Evolutionary conservation across 257 asterid species (phyloP), one percentile per base, ranked within the genome.

Genomic region (Forsythia suspensa): DNA sequence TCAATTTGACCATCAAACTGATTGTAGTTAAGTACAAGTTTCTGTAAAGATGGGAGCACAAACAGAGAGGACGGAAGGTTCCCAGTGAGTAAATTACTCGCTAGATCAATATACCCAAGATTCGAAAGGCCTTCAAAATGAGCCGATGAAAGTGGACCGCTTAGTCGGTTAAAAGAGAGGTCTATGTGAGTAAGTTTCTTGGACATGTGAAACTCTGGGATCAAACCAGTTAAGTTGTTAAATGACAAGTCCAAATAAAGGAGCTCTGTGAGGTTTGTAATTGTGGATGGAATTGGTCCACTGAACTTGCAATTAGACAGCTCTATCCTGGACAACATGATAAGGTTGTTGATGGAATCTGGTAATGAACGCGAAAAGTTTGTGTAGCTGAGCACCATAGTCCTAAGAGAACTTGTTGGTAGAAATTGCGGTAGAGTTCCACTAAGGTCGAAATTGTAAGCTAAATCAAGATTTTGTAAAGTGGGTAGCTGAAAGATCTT

Each of bases 191-290:
- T 40, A 8, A 88, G 83, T 16, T 84, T 82, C 77, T 77, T 76
- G 61, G 82, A 52, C 81, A 5, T 0, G 4, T 38, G 48, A 40
- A 86, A 86, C 16, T 37, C 12, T 44, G 88, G 91, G 66, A 90
- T 21, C 5, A 70, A 43, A 77, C 91, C 88, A 36, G 74, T 71
- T 71, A 90, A 81, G 42, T n/a, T 71, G 75, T 88, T 88, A 0
- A 0, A 0, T 3, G 90, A 86, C 24, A 90, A 76, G 52, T 86
- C 92, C 69, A 88, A 36, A 63, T 43, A 41, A 38, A 15, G 70
- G 3, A 88, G 82, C 42, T 77, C 86, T 0, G 41, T 63, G 7
- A 90, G 73, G 70, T 82, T 82, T 11, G 34, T 29, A 29, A 29
- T 29, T 29, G 2, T 29, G 34, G 34, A 29, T 0, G 34, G 34